These are phyloP conservation scores for Patellifolia procumbens DNA, from an alignment of 179 eudicot genomes.

Conservation along the genomic window DNA sequence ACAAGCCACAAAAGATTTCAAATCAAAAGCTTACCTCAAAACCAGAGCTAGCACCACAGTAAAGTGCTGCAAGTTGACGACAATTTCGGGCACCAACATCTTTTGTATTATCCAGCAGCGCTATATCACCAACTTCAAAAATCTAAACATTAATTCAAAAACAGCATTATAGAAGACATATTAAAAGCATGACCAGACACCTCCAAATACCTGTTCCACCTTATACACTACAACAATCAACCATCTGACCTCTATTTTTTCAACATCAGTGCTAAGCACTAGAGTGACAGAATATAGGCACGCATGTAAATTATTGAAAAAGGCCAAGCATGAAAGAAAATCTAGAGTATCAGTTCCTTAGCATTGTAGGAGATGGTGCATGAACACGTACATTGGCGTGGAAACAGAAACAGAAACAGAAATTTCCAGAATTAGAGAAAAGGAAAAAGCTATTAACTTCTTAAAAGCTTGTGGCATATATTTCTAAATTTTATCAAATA, in stretches of 20 bases:
- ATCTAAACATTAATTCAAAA: slow-evolving; percentile 43
- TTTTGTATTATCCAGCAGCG: slow-evolving; percentile 56
- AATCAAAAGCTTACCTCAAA: slow-evolving; percentile 67
- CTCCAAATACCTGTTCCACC: background rate
- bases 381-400: background rate
- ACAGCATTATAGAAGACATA: background rate
- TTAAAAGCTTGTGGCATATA: no score
- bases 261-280: background rate
- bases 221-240: background rate
- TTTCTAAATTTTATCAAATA: no score
- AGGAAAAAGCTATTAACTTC: background rate
- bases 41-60: slow-evolving; percentile 93
- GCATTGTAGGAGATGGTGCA: background rate
- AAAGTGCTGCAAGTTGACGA: slow-evolving; percentile 83
- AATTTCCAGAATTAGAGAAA: background rate
- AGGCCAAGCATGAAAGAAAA: background rate
- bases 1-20: background rate
- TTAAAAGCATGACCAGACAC: background rate
- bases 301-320: background rate
- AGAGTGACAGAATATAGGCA: background rate
- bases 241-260: background rate
- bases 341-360: background rate
- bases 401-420: background rate
- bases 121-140: slow-evolving; percentile 91
- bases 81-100: slow-evolving; percentile 88